phyloP scores from a whole-genome alignment of 768 basidiomycete species.

The Xerocomus spinulosus region DNA sequence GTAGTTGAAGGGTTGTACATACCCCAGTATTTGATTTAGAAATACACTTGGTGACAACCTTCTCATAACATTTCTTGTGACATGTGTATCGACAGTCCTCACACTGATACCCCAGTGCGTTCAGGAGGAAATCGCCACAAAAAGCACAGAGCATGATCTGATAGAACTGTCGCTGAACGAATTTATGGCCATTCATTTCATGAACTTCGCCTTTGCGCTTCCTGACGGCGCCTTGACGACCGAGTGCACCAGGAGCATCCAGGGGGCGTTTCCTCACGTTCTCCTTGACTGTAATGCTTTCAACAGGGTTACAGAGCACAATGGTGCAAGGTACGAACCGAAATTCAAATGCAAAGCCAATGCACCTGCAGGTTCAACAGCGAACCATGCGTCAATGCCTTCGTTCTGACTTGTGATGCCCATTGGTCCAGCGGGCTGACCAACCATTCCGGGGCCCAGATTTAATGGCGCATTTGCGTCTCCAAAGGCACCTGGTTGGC shows the following conservation, averaged over 20 bases:
- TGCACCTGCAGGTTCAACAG: constrained; percentile 96
- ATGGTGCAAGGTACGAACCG: constrained; percentile 48
- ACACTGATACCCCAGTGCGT: constrained; percentile 97
- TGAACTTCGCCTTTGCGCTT: constrained; percentile 98
- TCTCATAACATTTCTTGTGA: constrained; percentile 98
- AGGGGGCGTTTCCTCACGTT: constrained; percentile 95
- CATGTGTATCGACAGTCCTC: constrained; percentile 99
- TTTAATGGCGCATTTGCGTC: constrained; percentile 41
- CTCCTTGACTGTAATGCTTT: constrained; percentile 74
- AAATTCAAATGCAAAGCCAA: constrained; percentile 86
- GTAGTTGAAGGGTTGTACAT: constrained; percentile 30
- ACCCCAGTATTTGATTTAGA: constrained; percentile 95
- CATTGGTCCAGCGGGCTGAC: constrained; percentile 28
- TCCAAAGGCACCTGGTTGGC: constrained; percentile 46
- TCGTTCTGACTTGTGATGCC: constrained; percentile 41
- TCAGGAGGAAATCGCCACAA: constrained; percentile 96
- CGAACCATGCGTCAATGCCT: constrained; percentile 95
- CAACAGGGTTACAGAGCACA: background rate
- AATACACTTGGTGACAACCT: constrained; percentile 99
- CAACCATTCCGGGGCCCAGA: constrained; percentile 29
- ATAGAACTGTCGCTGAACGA: constrained; percentile 95
- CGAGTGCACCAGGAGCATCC: constrained; percentile 86
- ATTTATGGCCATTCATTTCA: constrained; percentile 99
- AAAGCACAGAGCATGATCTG: constrained; percentile 98
- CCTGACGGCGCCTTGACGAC: constrained; percentile 95